Evolutionary conservation across 1,284 basidiomycete genomes (phyloP).

Genomic region (Ganoderma lingzhi): DNA sequence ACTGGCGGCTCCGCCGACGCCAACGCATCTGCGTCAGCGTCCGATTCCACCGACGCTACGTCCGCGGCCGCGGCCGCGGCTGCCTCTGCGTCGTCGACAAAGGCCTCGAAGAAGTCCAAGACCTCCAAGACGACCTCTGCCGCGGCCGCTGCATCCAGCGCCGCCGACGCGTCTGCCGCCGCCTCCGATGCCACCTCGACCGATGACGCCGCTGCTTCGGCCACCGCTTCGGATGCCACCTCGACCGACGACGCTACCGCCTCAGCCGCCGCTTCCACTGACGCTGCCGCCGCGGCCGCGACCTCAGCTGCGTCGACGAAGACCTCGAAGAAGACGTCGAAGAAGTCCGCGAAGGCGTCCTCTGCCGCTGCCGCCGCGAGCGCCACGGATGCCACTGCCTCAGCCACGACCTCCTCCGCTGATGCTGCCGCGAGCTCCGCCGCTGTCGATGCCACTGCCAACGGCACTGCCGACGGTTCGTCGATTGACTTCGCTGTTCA

Average conservation of each 20-base stretch:
- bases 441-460: slow-evolving; percentile 5
- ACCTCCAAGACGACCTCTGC: neutral
- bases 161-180: neutral
- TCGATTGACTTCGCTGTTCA: slow-evolving; percentile 27
- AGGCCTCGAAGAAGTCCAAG: neutral
- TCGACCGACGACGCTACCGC: neutral
- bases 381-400: slow-evolving; percentile 5
- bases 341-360: neutral
- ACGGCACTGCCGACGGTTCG: slow-evolving; percentile 21
- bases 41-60: neutral
- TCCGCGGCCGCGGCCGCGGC: too few relatives aligned
- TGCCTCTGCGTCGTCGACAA: neutral
- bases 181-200: neutral
- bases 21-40: neutral
- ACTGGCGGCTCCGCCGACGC: slow-evolving; percentile 22
- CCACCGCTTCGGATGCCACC: neutral
- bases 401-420: neutral
- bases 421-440: slow-evolving; percentile 11
- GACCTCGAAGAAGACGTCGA: neutral
- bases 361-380: neutral
- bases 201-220: slow-evolving; percentile 1
- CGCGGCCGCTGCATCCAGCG: neutral
- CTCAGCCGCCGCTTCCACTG: neutral
- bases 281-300: neutral
- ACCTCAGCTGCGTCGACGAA: neutral